A percentile compares a stretch with the other conserved stretches of the same genome.
Conservation (phyloP, 306 rosid genomes). For the Rosa multiflora region DNA sequence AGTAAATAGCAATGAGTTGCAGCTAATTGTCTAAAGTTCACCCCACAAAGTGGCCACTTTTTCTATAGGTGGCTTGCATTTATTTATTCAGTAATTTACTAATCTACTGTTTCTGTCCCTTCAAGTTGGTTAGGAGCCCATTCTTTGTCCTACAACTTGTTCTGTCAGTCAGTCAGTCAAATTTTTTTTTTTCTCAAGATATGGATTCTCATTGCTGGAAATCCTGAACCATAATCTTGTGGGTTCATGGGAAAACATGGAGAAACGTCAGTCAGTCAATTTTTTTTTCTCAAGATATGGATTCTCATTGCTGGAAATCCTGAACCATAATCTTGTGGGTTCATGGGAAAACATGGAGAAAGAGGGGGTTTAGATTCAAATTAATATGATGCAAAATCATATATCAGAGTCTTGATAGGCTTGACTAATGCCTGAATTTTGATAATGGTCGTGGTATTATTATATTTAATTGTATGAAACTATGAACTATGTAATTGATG, state of each 20-base stretch:
- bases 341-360: neutral
- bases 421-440: neutral
- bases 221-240: neutral
- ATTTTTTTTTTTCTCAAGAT: neutral
- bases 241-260: neutral
- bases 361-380: neutral
- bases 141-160: neutral
- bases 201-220: neutral
- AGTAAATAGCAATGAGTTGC: neutral
- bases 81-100: neutral
- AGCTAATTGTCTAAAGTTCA: neutral
- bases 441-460: neutral
- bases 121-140: constrained; percentile 11
- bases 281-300: neutral
- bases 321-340: neutral
- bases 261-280: neutral
- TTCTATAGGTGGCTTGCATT: neutral
- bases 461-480: neutral
- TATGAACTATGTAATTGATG: constrained; percentile 2
- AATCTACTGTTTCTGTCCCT: neutral
- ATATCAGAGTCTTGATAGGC: neutral
- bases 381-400: neutral
- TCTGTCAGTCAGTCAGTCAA: neutral
- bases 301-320: neutral
- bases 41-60: neutral